Evolutionary conservation across 2,329 filamentous ascomycete species (phyloP).

Genomic region (Purpureocillium lavendulum): DNA sequence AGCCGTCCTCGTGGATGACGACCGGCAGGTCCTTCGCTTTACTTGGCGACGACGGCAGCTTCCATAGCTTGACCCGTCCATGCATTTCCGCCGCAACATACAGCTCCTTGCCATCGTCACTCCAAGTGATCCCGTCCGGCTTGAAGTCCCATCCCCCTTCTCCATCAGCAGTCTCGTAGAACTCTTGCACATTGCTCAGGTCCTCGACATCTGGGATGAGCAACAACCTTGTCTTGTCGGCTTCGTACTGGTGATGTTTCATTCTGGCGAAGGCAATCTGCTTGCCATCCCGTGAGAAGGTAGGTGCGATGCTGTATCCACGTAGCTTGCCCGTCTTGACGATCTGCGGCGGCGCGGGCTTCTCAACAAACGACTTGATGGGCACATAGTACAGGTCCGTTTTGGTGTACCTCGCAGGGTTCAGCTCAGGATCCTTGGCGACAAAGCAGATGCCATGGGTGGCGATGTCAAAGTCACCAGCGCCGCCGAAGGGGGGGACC

Average conservation of each 20-base stretch:
- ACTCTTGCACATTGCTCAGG: constrained; percentile 50
- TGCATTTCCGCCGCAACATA: constrained; percentile 68
- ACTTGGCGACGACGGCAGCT: constrained; percentile 45
- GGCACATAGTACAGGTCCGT: constrained; percentile 71
- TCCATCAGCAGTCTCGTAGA: constrained; percentile 54
- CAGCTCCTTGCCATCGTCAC: constrained; percentile 50
- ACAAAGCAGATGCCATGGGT: constrained; percentile 61
- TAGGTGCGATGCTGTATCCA: constrained; percentile 58
- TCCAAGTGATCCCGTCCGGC: constrained; percentile 50
- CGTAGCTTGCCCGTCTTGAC: constrained; percentile 46
- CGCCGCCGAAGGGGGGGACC: constrained; percentile 69
- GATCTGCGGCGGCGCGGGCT: constrained; percentile 41
- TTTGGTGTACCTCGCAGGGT: constrained; percentile 69
- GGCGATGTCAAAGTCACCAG: constrained; percentile 72
- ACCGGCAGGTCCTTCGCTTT: constrained; percentile 39
- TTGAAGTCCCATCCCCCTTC: constrained; percentile 53
- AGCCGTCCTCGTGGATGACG: constrained; percentile 43
- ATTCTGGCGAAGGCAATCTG: constrained; percentile 72
- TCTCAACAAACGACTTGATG: constrained; percentile 50
- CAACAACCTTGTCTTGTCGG: constrained; percentile 60
- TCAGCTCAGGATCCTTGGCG: constrained; percentile 63
- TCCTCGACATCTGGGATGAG: constrained; percentile 53
- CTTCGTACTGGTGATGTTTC: constrained; percentile 69
- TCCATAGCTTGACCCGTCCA: constrained; percentile 55
- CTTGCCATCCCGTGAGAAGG: constrained; percentile 66